Conservation (phyloP, 2,329 filamentous ascomycete species). For the Exophiala oligosperma region DNA sequence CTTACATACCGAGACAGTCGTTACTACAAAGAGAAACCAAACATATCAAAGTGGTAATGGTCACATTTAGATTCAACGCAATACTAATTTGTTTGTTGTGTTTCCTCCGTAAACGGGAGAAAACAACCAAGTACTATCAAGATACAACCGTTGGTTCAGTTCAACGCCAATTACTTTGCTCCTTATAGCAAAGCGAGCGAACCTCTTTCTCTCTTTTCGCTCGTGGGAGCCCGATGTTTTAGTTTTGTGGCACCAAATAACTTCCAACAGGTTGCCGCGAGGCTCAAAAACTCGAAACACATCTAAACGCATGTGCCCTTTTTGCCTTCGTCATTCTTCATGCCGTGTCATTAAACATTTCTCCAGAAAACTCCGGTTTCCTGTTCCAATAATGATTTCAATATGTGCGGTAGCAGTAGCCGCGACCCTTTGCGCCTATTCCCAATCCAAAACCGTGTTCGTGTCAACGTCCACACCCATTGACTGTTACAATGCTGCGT, state of each 20-base stretch:
- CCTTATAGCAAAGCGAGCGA: background rate
- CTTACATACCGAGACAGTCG: too few species aligned
- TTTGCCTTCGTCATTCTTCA: constrained; percentile 14
- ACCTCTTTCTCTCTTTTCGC: constrained; percentile 10
- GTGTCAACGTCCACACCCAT: constrained; percentile 7
- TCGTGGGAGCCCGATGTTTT: constrained; percentile 21
- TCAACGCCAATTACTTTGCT: too few species aligned
- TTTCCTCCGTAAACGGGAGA: too few species aligned
- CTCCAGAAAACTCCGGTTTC: background rate
- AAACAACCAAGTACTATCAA: too few species aligned
- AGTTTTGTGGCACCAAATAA: constrained; percentile 4
- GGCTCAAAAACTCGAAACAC: constrained; percentile 5
- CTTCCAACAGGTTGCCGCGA: constrained; percentile 8
- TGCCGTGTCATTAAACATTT: constrained; percentile 24
- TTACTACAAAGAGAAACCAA: too few species aligned
- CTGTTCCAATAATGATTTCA: constrained; percentile 3
- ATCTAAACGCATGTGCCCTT: background rate
- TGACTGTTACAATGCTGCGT: constrained; percentile 15
- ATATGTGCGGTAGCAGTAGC: constrained; percentile 26
- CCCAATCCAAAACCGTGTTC: constrained; percentile 12
- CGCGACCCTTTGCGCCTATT: constrained; percentile 15
- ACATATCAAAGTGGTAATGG: too few species aligned
- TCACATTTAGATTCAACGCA: too few species aligned
- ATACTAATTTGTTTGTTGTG: too few species aligned
- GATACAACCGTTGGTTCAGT: too few species aligned